Evolutionary conservation across 495 filamentous ascomycete species (phyloP), one percentile per base, ranked within the genome.

Genomic region (Apiosordaria backusii): DNA sequence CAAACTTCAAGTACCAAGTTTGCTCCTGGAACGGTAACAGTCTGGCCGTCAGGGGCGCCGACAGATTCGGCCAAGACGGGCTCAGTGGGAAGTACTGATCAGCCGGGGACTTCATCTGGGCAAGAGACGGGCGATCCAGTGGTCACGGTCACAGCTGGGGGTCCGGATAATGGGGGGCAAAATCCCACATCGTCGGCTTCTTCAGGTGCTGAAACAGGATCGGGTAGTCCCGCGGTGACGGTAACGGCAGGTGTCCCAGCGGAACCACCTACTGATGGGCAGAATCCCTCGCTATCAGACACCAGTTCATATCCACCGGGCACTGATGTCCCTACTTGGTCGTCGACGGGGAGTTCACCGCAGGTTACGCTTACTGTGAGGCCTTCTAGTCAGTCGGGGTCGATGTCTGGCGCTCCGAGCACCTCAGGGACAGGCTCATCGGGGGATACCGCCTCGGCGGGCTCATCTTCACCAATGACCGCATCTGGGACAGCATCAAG

Each of bases 11-110:
- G n/a, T n/a, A 40, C 19, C 16, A 22, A 29, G 50, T 19, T 6
- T 50, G 21, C 24, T 18, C 54, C 63, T 10, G 61, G 24, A 35
- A 65, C 63, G 29, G 54, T 7, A 29, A 50, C 45, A 15, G 35
- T 45, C 2, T 9, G 10, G 4, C 35, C 35, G 2, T 45, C 35
- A 13, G 35, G 10, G 10, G 16, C 35, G 16, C 9, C 35, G 10
- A 45, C 35, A 10, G 35, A 15, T 5, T 35, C 29, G 29, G n/a
- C n/a, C n/a, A n/a, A n/a, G n/a, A n/a, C n/a, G n/a, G n/a, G n/a
- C n/a, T n/a, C n/a, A n/a, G n/a, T n/a, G n/a, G n/a, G n/a, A n/a
- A n/a, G n/a, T n/a, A n/a, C n/a, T n/a, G n/a, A n/a, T n/a, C n/a
- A n/a, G n/a, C n/a, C n/a, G 10, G 29, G 29, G 6, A 35, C 29